Conservation (phyloP, 2,329 filamentous ascomycete genomes). For the Diaporthe nobilis region DNA sequence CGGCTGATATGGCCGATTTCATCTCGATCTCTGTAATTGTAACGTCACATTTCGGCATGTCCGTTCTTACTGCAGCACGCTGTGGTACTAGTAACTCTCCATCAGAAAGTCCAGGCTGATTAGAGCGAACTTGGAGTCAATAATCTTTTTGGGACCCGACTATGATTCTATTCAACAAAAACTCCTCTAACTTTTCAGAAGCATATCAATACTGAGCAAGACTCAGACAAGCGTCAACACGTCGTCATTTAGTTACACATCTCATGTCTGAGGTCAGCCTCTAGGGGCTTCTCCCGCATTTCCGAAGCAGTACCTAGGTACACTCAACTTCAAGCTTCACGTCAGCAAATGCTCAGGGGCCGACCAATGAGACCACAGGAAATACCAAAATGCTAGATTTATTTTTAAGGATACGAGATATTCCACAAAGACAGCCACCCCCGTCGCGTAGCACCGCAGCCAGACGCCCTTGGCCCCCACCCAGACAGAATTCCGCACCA, state of each 20-base stretch:
- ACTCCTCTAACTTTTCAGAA: not conserved
- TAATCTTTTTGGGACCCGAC: not conserved
- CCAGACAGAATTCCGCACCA: not conserved
- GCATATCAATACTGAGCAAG: too few species aligned
- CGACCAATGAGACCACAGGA: not conserved
- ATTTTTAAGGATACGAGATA: conserved; percentile 8
- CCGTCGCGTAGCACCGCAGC: conserved; percentile 6
- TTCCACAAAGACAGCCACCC: conserved; percentile 11
- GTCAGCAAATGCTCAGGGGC: not conserved
- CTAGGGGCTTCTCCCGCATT: not conserved
- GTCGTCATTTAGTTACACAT: not conserved
- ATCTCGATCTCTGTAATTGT: not conserved
- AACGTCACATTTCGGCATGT: not conserved
- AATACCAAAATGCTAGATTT: not conserved
- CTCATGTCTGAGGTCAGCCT: not conserved
- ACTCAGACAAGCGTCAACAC: not conserved
- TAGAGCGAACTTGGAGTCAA: not conserved
- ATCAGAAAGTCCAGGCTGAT: not conserved
- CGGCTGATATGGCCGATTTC: not conserved
- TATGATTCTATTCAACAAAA: not conserved
- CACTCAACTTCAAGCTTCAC: not conserved
- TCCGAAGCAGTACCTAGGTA: not conserved
- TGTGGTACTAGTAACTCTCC: too few species aligned
- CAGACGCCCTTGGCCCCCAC: conserved; percentile 4
- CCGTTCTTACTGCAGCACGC: not conserved